Evolutionary conservation across 306 rosid species (phyloP).

Genomic region (Cicer judaicum): DNA sequence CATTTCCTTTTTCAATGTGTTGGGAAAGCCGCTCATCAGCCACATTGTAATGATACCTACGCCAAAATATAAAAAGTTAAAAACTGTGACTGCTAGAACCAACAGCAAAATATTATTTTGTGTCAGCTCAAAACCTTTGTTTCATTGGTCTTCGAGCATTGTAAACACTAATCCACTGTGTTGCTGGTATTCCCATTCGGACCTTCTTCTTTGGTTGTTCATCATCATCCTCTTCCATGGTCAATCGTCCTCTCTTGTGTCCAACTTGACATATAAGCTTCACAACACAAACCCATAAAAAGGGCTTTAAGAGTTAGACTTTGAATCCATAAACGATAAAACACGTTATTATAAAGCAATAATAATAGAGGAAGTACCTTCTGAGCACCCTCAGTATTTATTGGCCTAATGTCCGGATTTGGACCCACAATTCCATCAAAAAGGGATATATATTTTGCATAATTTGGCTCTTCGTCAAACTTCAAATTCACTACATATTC

Average conservation of each 20-base stretch:
- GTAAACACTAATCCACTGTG: slow-evolving; percentile 93
- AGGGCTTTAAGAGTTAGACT: slow-evolving; percentile 26
- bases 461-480: slow-evolving; percentile 92
- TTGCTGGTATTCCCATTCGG: slow-evolving; percentile 86
- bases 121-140: slow-evolving; percentile 71
- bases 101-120: slow-evolving; percentile 13
- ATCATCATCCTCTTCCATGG: slow-evolving; percentile 79
- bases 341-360: neutral
- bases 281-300: slow-evolving; percentile 45
- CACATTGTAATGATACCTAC: slow-evolving; percentile 94
- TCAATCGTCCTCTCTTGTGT: slow-evolving; percentile 81
- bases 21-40: slow-evolving; percentile 80
- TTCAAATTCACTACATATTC: slow-evolving; percentile 89
- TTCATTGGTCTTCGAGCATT: slow-evolving; percentile 93
- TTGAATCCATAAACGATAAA: slow-evolving; percentile 20
- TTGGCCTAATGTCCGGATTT: slow-evolving; percentile 84
- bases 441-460: slow-evolving; percentile 84
- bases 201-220: slow-evolving; percentile 92
- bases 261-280: slow-evolving; percentile 85
- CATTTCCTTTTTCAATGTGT: slow-evolving; percentile 86
- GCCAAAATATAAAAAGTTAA: slow-evolving; percentile 13
- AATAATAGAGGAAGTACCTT: slow-evolving; percentile 58
- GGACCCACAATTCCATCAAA: slow-evolving; percentile 90
- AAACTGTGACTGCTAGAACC: slow-evolving; percentile 11
- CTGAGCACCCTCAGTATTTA: slow-evolving; percentile 95